These are phyloP conservation scores for Asterochloris sp. DNA, from an alignment of 139 green algal genomes.

Conservation along the genomic window DNA sequence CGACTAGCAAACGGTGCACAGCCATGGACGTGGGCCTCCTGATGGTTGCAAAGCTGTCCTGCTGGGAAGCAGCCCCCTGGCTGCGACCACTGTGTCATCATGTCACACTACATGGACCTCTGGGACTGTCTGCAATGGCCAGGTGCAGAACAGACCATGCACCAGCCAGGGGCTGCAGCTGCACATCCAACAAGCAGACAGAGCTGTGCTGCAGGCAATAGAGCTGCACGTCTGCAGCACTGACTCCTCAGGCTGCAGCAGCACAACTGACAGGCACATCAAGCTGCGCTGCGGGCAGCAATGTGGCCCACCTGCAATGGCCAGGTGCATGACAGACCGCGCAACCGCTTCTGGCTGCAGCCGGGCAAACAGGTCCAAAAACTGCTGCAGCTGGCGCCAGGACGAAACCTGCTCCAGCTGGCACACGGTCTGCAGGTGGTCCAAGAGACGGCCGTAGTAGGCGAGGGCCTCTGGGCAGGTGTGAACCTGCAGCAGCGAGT, in stretches of 20 bases:
- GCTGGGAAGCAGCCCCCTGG: too few species aligned
- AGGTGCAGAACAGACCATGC: slow-evolving; percentile 51
- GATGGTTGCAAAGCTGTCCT: too few species aligned
- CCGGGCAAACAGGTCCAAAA: slow-evolving; percentile 16
- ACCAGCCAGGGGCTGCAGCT: slow-evolving; percentile 18
- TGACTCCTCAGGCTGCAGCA: too few species aligned
- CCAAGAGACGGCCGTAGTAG: slow-evolving; percentile 46
- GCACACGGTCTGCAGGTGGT: slow-evolving; percentile 34
- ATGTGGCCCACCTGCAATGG: background rate
- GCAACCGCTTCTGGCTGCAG: slow-evolving; percentile 26
- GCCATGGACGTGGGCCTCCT: too few species aligned
- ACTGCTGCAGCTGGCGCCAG: slow-evolving; percentile 46
- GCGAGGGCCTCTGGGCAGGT: slow-evolving; percentile 27
- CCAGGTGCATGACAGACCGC: slow-evolving; percentile 49
- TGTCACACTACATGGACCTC: too few species aligned
- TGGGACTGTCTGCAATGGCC: background rate
- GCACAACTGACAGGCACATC: too few species aligned
- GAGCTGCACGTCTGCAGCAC: too few species aligned
- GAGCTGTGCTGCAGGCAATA: too few species aligned
- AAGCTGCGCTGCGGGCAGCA: too few species aligned
- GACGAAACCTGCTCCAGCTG: slow-evolving; percentile 31
- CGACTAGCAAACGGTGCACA: too few species aligned
- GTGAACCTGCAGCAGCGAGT: slow-evolving; percentile 28
- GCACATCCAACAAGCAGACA: too few species aligned
- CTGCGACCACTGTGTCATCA: too few species aligned